Evolutionary conservation across 768 basidiomycete species (phyloP).

Genomic region (Podaxis pistillaris): DNA sequence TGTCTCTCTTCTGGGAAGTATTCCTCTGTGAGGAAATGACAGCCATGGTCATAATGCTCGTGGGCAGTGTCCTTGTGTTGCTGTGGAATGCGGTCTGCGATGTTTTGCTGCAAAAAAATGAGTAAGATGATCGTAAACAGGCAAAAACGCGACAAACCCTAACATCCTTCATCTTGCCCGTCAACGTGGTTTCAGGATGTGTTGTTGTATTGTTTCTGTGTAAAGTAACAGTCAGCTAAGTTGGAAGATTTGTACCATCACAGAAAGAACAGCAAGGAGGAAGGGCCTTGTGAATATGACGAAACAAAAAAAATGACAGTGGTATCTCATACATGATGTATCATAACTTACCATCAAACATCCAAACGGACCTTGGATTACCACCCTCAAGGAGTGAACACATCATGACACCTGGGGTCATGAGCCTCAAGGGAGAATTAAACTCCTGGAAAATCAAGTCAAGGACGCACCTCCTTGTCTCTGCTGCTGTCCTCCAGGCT

Average conservation of each 20-base stretch:
- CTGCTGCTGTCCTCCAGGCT: conserved; percentile 31
- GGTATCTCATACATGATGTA: conserved; percentile 15
- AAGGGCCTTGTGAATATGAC: neutral
- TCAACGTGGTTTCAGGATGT: conserved; percentile 24
- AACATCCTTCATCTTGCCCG: conserved; percentile 32
- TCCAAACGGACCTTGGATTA: neutral
- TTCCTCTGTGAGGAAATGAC: conserved; percentile 73
- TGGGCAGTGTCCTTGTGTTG: conserved; percentile 59
- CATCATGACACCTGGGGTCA: too few species aligned
- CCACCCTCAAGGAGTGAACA: neutral
- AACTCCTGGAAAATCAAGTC: conserved; percentile 34
- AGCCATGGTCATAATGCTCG: conserved; percentile 56
- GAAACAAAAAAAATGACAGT: conserved; percentile 9
- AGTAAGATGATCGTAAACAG: neutral
- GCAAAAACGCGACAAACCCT: conserved; percentile 18
- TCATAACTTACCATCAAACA: neutral
- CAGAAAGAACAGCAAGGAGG: conserved; percentile 19
- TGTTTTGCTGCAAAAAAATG: conserved; percentile 23
- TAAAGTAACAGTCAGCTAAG: too few species aligned
- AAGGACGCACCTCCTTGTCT: conserved; percentile 46
- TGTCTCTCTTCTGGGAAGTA: conserved; percentile 89
- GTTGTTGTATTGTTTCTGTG: too few species aligned
- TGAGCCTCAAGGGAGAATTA: neutral
- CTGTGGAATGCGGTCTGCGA: conserved; percentile 58
- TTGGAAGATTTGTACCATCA: neutral